Conservation (phyloP, 2,329 filamentous ascomycete species). For the Aspergillus neoniger region DNA sequence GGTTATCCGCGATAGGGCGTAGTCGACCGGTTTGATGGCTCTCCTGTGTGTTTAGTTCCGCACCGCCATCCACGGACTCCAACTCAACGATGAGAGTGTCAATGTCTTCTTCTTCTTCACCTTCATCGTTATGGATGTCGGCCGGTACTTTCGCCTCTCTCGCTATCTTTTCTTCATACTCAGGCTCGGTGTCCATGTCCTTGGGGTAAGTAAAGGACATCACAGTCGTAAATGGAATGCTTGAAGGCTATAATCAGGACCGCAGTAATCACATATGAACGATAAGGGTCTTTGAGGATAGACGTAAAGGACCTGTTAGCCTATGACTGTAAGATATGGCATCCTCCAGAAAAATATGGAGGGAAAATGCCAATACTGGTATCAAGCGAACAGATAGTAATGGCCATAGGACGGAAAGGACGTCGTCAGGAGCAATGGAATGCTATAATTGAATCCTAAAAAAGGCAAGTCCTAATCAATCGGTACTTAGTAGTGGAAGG, state of each 20-base stretch:
- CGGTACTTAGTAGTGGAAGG: background rate
- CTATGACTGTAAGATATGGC: background rate
- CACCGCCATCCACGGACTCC: background rate
- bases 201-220: background rate
- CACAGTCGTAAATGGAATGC: background rate
- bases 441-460: background rate
- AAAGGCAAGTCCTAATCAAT: background rate
- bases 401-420: background rate
- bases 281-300: background rate
- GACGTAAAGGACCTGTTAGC: background rate
- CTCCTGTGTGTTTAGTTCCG: slow-evolving; percentile 61
- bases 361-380: background rate
- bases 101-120: slow-evolving; percentile 61
- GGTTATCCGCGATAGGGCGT: slow-evolving; percentile 68
- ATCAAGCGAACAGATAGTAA: background rate
- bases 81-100: slow-evolving; percentile 79
- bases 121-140: slow-evolving; percentile 7
- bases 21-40: slow-evolving; percentile 55
- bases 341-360: no score
- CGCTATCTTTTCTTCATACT: background rate
- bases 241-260: background rate
- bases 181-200: background rate
- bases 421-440: background rate
- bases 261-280: background rate
- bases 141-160: background rate